Evolutionary conservation across 495 filamentous ascomycete species (phyloP).

Genomic region (Annulohypoxylon bovei): DNA sequence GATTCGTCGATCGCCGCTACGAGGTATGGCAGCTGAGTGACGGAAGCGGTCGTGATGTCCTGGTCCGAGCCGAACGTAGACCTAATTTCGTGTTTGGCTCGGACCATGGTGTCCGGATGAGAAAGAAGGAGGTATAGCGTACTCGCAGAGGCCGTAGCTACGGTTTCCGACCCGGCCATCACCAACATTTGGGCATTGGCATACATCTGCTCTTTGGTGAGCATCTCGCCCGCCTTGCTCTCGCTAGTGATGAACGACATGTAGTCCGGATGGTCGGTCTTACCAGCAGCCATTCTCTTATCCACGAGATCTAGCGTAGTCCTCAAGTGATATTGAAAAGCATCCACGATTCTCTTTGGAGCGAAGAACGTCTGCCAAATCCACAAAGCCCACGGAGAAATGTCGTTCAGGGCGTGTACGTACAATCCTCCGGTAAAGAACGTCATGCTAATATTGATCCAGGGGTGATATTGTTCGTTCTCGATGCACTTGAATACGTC

Average conservation of each 20-base stretch:
- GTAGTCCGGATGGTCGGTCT: constrained; percentile 46
- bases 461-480: constrained; percentile 46
- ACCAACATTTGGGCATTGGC: constrained; percentile 44
- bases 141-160: constrained; percentile 60
- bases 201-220: constrained; percentile 47
- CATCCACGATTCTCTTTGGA: constrained; percentile 17
- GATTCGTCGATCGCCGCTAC: constrained; percentile 65
- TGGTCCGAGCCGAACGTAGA: constrained; percentile 52
- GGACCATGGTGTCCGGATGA: constrained; percentile 51
- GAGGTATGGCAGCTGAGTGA: constrained; percentile 61
- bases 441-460: constrained; percentile 45
- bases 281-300: constrained; percentile 33
- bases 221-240: constrained; percentile 25
- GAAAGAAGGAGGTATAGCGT: constrained; percentile 51
- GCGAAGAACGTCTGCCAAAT: constrained; percentile 26
- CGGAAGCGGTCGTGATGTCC: constrained; percentile 59
- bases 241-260: constrained; percentile 50
- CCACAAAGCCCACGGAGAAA: constrained; percentile 37
- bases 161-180: constrained; percentile 62
- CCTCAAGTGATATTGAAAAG: constrained; percentile 11
- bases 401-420: constrained; percentile 39
- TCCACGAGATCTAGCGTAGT: constrained; percentile 37
- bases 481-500: constrained; percentile 63
- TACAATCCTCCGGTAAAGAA: constrained; percentile 26
- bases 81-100: constrained; percentile 61